Evolutionary conservation across 140 eudicot species (phyloP), one percentile per base, ranked within the genome.

Genomic region (Anethum foeniculum): DNA sequence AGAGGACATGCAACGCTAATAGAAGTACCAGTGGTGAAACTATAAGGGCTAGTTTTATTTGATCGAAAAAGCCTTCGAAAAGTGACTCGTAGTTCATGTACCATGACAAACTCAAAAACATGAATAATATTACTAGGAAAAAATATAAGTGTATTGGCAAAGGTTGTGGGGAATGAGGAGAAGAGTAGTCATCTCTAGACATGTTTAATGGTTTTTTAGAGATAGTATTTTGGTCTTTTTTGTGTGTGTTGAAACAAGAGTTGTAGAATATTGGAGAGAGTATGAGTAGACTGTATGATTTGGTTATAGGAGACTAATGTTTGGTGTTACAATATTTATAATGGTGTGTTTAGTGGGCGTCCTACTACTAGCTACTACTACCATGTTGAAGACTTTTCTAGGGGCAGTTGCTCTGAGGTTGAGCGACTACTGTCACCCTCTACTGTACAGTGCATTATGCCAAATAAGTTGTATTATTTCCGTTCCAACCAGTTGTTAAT

Each of bases 41-140:
- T 80, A 94, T 92, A 81, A 94, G 86, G 3, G 86, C n/a, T 27
- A 92, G 85, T 82, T 90, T 94, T 64, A 94, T 88, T 36, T 90
- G 92, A 58, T 92, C 97, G 30, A 94, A 85, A 4, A 92, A 30
- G 60, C 96, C 96, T 75, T 92, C 98, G 51, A 88, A 88, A 65
- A 92, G 72, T 14, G 97, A 86, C 71, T 92, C 98, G 52, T 87
- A 92, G 80, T 44, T 89, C 73, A 91, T 81, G 91, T 92, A 94
- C 96, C 96, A 92, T 81, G 96, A 89, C 73, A 92, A 84, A 43
- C 94, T 86, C n/a, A 94, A 84, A 77, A 94, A 90, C 84, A 82
- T 82, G 89, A 90, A 89, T 72, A 94, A 89, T 32, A 89, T 87
- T 78, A 71, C 77, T 60, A 94, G 83, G 83, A 94, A 88, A 86